A percentile compares a stretch with the other conserved stretches of the same genome.
phyloP scores from a whole-genome alignment of 768 basidiomycete genomes.

The Rhizopogon vesiculosus region DNA sequence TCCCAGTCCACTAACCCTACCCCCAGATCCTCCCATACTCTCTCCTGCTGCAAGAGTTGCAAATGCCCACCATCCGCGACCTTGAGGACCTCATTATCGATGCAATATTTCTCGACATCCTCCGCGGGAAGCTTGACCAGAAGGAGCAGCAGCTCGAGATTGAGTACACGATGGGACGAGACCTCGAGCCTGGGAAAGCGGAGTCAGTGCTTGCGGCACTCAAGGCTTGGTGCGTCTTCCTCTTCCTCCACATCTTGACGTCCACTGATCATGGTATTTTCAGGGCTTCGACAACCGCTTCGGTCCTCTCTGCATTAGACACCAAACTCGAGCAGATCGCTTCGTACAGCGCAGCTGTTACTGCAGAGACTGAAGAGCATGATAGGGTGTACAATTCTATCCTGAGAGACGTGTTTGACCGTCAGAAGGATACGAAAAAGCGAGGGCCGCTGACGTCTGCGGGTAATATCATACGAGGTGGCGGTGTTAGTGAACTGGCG shows the following conservation, averaged over 20 bases:
- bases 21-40: conserved; percentile 78
- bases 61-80: conserved; percentile 76
- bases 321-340: conserved; percentile 58
- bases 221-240: conserved; percentile 53
- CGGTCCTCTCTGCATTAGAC: conserved; percentile 71
- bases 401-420: conserved; percentile 60
- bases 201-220: conserved; percentile 58
- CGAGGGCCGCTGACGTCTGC: conserved; percentile 20
- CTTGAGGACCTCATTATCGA: conserved; percentile 98
- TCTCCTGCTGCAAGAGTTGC: conserved; percentile 61
- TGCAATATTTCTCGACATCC: conserved; percentile 86
- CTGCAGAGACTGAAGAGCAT: conserved; percentile 45
- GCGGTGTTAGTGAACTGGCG: background rate
- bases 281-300: conserved; percentile 69
- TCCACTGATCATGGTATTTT: conserved; percentile 8
- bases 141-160: conserved; percentile 86
- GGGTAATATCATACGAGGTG: conserved; percentile 5
- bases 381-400: conserved; percentile 47
- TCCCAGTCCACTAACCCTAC: background rate
- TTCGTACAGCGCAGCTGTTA: conserved; percentile 34
- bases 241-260: background rate
- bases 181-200: conserved; percentile 74
- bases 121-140: conserved; percentile 92
- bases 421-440: conserved; percentile 54
- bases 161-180: conserved; percentile 89